Evolutionary conservation across 2,329 filamentous ascomycete species (phyloP).

Genomic region (Chaetothyriales sp.): DNA sequence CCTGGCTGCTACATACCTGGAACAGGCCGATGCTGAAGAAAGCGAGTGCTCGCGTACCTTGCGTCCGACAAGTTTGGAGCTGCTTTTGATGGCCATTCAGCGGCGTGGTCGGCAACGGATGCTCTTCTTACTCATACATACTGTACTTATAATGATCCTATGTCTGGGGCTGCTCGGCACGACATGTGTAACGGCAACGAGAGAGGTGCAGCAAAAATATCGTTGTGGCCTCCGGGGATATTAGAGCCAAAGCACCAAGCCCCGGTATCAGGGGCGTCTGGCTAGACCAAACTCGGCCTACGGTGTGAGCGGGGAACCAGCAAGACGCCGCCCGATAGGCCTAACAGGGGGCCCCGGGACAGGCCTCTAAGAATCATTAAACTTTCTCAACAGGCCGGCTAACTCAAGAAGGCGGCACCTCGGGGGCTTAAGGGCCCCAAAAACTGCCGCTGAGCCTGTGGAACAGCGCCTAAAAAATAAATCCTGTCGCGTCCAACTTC

Average conservation of each 20-base stretch:
- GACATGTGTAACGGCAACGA: background rate
- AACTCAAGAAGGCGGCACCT: background rate
- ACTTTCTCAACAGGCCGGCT: background rate
- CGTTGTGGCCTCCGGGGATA: too few species aligned
- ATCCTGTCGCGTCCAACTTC: background rate
- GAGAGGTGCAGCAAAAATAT: background rate
- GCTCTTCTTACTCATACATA: too few species aligned
- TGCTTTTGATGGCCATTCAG: too few species aligned
- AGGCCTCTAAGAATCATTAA: conserved; percentile 1
- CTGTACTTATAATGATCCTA: too few species aligned
- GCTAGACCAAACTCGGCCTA: background rate
- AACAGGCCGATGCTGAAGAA: background rate
- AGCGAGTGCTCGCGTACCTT: too few species aligned
- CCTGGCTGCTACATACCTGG: background rate
- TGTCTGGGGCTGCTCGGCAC: background rate
- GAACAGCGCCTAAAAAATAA: background rate
- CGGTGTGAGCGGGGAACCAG: background rate
- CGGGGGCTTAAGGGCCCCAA: background rate
- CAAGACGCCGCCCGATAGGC: background rate
- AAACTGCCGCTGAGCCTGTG: background rate
- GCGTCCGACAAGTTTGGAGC: too few species aligned
- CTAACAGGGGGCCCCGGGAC: background rate
- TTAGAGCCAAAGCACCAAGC: too few species aligned
- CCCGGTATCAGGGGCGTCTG: background rate
- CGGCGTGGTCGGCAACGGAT: too few species aligned